phyloP scores from a whole-genome alignment of 2,329 filamentous ascomycete species.

The Aspergillus phoenicis region DNA sequence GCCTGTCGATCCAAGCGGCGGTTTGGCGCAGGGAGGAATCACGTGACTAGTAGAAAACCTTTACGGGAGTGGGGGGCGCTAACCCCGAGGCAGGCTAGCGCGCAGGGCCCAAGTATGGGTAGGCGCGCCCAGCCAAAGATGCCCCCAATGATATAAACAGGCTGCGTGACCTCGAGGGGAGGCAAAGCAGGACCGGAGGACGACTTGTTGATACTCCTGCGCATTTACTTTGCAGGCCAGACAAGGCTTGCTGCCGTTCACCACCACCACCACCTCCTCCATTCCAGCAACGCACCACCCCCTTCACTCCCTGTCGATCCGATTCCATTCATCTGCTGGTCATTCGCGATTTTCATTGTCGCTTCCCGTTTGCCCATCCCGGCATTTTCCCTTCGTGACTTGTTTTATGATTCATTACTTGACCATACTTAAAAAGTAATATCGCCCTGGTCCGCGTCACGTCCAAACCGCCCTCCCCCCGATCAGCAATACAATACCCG shows the following conservation, averaged over 20 bases:
- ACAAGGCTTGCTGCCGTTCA: not conserved
- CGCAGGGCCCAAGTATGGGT: conserved; percentile 42
- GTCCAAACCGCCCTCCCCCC: not conserved
- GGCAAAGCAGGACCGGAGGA: conserved; percentile 16
- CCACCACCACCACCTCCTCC: not conserved
- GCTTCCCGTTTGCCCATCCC: not conserved
- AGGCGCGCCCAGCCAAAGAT: conserved; percentile 42
- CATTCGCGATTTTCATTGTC: conserved; percentile 11
- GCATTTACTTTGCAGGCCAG: conserved; percentile 5
- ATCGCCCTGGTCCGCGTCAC: conserved; percentile 7
- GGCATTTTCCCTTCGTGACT: not conserved
- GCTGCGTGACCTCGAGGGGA: conserved; percentile 47
- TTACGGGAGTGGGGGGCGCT: conserved; percentile 29
- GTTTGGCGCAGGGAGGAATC: conserved; percentile 18
- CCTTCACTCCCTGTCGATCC: not conserved
- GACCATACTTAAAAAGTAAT: conserved; percentile 16
- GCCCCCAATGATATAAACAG: conserved; percentile 52
- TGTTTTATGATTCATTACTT: conserved; percentile 14
- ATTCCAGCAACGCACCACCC: conserved; percentile 14
- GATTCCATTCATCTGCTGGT: not conserved
- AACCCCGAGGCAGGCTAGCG: conserved; percentile 34
- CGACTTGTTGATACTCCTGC: conserved; percentile 20
- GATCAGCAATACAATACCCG: conserved; percentile 3
- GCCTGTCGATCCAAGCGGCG: conserved; percentile 13
- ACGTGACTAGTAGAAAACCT: conserved; percentile 34